These are phyloP conservation scores for Prunus salicina DNA, from an alignment of 306 rosid species.

Conservation along the genomic window DNA sequence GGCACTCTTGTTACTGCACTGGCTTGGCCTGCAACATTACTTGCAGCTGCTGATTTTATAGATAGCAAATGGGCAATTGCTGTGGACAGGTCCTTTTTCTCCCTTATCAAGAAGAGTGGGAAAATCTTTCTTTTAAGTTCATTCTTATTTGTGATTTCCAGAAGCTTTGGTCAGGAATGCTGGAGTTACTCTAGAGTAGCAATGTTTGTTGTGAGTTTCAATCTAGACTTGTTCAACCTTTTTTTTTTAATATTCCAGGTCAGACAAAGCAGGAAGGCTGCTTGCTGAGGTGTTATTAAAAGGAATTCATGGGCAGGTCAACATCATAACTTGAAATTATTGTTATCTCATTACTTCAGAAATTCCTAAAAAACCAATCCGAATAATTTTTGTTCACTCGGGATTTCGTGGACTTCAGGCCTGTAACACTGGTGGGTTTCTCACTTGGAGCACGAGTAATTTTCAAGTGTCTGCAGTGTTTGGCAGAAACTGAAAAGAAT, in stretches of 20 bases:
- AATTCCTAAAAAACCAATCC: not conserved
- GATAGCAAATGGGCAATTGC: conserved; percentile 58
- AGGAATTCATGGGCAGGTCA: conserved; percentile 50
- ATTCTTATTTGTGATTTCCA: not conserved
- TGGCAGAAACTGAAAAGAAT: conserved; percentile 37
- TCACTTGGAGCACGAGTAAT: conserved; percentile 52
- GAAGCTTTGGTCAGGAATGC: not conserved
- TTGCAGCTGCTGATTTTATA: conserved; percentile 43
- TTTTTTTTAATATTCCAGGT: conserved; percentile 33
- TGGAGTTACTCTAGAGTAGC: not conserved
- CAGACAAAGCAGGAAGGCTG: conserved; percentile 54
- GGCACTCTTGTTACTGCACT: conserved; percentile 40
- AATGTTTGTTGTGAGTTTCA: not conserved
- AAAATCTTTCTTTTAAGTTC: not conserved
- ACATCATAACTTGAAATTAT: not conserved
- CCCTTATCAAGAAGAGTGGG: not conserved
- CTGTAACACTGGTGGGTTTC: conserved; percentile 54
- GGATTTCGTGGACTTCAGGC: conserved; percentile 32
- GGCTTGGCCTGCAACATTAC: conserved; percentile 53
- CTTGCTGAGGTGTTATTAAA: conserved; percentile 47
- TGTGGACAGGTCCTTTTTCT: conserved; percentile 42
- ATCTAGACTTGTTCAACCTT: not conserved
- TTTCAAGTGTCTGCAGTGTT: conserved; percentile 45
- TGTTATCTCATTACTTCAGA: not conserved
- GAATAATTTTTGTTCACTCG: not conserved